Base-by-base conservation (phyloP, 2,329 filamentous ascomycete genomes). In the Neonectria ditissima region DNA sequence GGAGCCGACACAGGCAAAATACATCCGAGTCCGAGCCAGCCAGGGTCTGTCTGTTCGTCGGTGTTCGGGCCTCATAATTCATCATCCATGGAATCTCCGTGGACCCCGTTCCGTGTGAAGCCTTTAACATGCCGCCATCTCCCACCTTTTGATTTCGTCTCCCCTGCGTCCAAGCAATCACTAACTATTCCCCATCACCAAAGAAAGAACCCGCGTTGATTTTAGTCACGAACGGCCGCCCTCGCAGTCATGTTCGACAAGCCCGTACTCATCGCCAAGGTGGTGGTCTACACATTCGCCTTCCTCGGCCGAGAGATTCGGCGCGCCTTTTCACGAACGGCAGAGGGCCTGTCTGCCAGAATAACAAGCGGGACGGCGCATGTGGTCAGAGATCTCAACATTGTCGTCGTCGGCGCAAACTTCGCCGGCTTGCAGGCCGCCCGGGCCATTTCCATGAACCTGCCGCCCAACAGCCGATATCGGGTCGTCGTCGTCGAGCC, bases 331-430 rank as follows among this genome's bases (percentile, higher is more conserved):
- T 51, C 5, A 34, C 69, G 18, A 62, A 53, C 34, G 58, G 66
- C 22, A 54, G 66, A 52, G 57, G 63, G 47, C 58, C 69, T 16
- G 45, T 61, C 22, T 51, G 60, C 39, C 61, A 62, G 41, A 54
- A 44, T 50, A 6, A 30, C 41, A 2, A 41, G 57, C 9, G 43
- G 43, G 10, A 67, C 69, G 7, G 43, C 67, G 1, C 44, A 64
- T 1, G 55, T 60, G 11, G 62, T 67, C 1, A 69, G 77, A 39
- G 75, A 78, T 51, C 69, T 68, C 61, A 87, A 84, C 60, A 82
- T 89, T 44, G 81, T 88, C 62, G 78, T 89, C 9, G 72, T 89
- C 26, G 87, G 87, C 34, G 87, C 83, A 52, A 88, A 86, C 0
- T 89, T 88, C 69, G 85, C 85, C 0, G 87, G 87, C 2, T 81